Conservation (phyloP, 352 stramenopile species). For the Globisporangium mamillatum region DNA sequence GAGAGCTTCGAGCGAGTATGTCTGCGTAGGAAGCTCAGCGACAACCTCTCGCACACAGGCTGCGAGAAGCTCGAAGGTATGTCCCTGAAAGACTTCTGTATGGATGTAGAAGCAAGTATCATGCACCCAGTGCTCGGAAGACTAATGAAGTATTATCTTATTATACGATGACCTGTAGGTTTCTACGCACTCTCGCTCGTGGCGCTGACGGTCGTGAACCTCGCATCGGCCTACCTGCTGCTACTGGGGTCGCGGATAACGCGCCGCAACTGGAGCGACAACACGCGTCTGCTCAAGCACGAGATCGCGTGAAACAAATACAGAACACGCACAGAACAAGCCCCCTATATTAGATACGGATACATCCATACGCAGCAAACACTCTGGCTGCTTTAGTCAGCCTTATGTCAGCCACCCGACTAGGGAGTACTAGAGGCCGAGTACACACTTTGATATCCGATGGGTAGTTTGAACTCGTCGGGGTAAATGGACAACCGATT, state of each 20-base stretch:
- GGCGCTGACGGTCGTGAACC: constrained; percentile 33
- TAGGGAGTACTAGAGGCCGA: no score
- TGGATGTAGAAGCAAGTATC: no score
- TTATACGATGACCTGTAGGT: constrained; percentile 12
- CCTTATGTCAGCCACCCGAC: no score
- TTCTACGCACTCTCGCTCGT: constrained; percentile 46
- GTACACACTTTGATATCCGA: no score
- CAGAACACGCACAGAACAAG: neutral
- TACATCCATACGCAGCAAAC: no score
- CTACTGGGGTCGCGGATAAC: constrained; percentile 47
- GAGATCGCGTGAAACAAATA: constrained; percentile 16
- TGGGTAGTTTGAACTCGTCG: no score
- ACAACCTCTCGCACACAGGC: constrained; percentile 44
- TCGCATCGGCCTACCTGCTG: constrained; percentile 39
- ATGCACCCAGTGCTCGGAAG: no score
- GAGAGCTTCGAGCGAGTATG: constrained; percentile 32
- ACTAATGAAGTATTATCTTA: no score
- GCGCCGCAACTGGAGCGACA: constrained; percentile 37
- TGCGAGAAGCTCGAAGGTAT: constrained; percentile 42
- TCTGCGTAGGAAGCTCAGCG: constrained; percentile 26
- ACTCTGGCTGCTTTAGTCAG: no score
- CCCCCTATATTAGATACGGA: no score
- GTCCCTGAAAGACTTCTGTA: no score
- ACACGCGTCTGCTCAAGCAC: constrained; percentile 33
- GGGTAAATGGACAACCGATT: no score